These are phyloP conservation scores for Carex kokanica DNA, from an alignment of 176 grass and related monocot genomes.

Conservation along the genomic window DNA sequence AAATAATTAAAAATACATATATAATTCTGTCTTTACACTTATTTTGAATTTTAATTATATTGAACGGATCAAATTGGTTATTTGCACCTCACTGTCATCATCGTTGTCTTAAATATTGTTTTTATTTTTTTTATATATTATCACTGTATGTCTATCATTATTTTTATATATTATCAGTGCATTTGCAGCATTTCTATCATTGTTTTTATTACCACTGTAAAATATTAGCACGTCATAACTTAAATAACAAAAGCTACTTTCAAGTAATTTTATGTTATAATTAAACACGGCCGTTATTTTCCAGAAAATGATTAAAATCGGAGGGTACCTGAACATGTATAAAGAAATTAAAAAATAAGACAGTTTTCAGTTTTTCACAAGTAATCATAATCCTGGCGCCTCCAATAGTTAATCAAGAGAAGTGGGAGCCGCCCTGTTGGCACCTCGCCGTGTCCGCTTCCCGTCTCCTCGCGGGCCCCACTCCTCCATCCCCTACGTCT, in stretches of 20 bases:
- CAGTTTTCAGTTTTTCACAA: not conserved
- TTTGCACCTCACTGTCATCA: not conserved
- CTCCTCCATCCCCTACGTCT: not conserved
- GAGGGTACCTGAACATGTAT: not conserved
- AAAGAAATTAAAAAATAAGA: not conserved
- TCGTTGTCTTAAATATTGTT: not conserved
- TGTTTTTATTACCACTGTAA: not conserved
- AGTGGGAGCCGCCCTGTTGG: not conserved
- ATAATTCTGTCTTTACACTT: too few species aligned
- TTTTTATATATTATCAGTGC: not conserved
- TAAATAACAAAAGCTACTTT: not conserved
- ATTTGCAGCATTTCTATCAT: not conserved
- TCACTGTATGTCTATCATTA: not conserved
- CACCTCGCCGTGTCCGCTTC: constrained; percentile 17
- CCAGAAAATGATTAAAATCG: not conserved
- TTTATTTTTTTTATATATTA: not conserved
- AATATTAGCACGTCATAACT: not conserved
- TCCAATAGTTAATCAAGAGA: constrained; percentile 6
- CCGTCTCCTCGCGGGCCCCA: constrained; percentile 2
- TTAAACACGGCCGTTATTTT: not conserved
- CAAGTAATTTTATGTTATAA: not conserved
- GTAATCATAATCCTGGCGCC: constrained; percentile 4
- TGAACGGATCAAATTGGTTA: too few species aligned
- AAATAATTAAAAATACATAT: too few species aligned
- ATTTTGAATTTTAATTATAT: too few species aligned